Conservation (phyloP, 352 stramenopile genomes). For the Thalassiosira allenii region DNA sequence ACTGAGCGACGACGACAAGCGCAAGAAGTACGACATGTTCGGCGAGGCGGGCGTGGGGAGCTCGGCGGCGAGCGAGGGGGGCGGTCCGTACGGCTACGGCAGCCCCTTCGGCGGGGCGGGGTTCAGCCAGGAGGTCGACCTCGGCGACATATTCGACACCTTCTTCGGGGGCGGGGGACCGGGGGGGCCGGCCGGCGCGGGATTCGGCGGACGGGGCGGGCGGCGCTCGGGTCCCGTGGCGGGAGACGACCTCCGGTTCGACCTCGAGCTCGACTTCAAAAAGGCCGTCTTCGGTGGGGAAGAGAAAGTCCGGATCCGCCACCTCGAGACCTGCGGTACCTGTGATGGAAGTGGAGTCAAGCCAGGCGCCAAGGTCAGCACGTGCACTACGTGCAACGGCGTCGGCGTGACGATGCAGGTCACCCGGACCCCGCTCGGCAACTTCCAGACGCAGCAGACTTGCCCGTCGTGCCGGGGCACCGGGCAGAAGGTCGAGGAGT, state of each 20-base stretch:
- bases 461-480: slow-evolving; percentile 86
- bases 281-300: slow-evolving; percentile 86
- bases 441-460: slow-evolving; percentile 89
- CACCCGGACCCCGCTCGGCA: slow-evolving; percentile 87
- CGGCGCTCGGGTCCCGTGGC: slow-evolving; percentile 65
- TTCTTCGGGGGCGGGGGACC: slow-evolving; percentile 84
- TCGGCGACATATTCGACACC: slow-evolving; percentile 87
- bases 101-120: slow-evolving; percentile 71
- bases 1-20: slow-evolving; percentile 91
- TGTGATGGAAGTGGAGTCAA: slow-evolving; percentile 84
- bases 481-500: slow-evolving; percentile 87
- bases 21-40: slow-evolving; percentile 94
- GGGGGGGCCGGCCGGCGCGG: slow-evolving; percentile 40
- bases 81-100: slow-evolving; percentile 56
- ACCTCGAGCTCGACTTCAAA: slow-evolving; percentile 87
- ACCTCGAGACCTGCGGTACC: slow-evolving; percentile 84
- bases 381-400: slow-evolving; percentile 80
- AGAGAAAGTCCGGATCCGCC: slow-evolving; percentile 85
- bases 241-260: slow-evolving; percentile 85
- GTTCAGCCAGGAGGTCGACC: slow-evolving; percentile 84
- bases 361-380: slow-evolving; percentile 82
- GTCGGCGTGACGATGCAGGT: slow-evolving; percentile 84
- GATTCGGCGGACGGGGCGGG: slow-evolving; percentile 43
- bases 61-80: slow-evolving; percentile 70
- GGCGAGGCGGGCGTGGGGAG: slow-evolving; percentile 85